Percentiles rank a stretch among this genome's conserved stretches.
Conservation (phyloP, 148 eudicot species). For the Rhododendron ferrugineum region DNA sequence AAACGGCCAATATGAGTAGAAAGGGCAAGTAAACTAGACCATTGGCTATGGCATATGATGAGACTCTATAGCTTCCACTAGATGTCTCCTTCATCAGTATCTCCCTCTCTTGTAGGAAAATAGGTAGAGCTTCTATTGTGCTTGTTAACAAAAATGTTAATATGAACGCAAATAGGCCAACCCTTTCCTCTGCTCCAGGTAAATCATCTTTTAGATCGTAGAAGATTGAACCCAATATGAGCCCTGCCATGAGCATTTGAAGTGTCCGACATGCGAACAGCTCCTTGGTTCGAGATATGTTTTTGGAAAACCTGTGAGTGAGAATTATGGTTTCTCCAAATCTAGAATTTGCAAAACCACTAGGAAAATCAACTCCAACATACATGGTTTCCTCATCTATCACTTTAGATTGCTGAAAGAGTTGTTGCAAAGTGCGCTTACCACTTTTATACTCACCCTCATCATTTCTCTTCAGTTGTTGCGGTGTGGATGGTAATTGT, state of each 20-base stretch:
- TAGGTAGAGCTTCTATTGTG: conserved; percentile 87
- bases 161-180: conserved; percentile 89
- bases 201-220: conserved; percentile 57
- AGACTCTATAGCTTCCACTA: conserved; percentile 81
- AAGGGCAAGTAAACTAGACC: conserved; percentile 87
- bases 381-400: conserved; percentile 48
- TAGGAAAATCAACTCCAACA: conserved; percentile 9
- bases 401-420: conserved; percentile 84
- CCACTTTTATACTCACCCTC: conserved; percentile 19
- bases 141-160: conserved; percentile 74
- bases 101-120: conserved; percentile 90
- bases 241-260: conserved; percentile 77
- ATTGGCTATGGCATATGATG: conserved; percentile 89
- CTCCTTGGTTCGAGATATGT: conserved; percentile 75
- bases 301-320: conserved; percentile 71
- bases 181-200: conserved; percentile 71
- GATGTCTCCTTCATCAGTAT: conserved; percentile 91
- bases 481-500: conserved; percentile 2
- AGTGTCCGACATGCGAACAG: conserved; percentile 71
- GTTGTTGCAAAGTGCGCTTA: conserved; percentile 67
- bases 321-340: conserved; percentile 53
- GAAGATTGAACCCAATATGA: conserved; percentile 81
- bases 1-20: conserved; percentile 53
- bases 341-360: conserved; percentile 54
- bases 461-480: conserved; percentile 14